Base-by-base conservation (phyloP, 2,329 filamentous ascomycete species). In the Cadophora sp. region DNA sequence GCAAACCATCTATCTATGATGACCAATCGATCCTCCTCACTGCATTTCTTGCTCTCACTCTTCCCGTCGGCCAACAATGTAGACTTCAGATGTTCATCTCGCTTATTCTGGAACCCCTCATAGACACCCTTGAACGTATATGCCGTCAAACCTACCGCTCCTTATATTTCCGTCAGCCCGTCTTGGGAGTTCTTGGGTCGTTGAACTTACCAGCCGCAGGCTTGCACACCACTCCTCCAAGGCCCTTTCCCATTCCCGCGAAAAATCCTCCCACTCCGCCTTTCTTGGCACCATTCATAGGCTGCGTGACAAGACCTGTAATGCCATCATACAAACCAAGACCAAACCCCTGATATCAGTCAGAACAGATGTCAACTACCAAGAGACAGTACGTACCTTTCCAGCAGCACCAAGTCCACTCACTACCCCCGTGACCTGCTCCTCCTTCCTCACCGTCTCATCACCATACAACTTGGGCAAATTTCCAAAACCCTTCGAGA, bases 321-420 rank as follows among this genome's bases (percentile, higher is more conserved):
- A 88, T 83, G 16, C 86, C 89, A 73, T 92, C 89, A 74, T 86
- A 89, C 12, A 91, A 78, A 7, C 89, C 89, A 65, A 86, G 87
- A 0, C 84, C 78, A 48, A 91, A 84, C 74, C 90, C 89, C 69
- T 84, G 29, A 88, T 2, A 86, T 90, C 88, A 48, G 72, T 96
- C 93, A 55, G 31, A 1, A 60, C n/a, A 43, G 16, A 11, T 93
- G 91, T 76, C 97, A 97, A 0, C 97, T 82, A 73, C 87, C 97
- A 97, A 76, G 94, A 91, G 77, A 97, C 95, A 0, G 93, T 93
- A 97, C 80, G 0, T 91, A 72, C 70, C 67, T 71, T 73, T 9
- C 69, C 69, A 56, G 68, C 72, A 64, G 66, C 69, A 24, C 67
- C 60, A 29, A 74, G 40, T 11, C 71, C 71, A 68, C 67, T 71